phyloP scores from a whole-genome alignment of 495 filamentous ascomycete genomes.

The Xylaria nigripes region DNA sequence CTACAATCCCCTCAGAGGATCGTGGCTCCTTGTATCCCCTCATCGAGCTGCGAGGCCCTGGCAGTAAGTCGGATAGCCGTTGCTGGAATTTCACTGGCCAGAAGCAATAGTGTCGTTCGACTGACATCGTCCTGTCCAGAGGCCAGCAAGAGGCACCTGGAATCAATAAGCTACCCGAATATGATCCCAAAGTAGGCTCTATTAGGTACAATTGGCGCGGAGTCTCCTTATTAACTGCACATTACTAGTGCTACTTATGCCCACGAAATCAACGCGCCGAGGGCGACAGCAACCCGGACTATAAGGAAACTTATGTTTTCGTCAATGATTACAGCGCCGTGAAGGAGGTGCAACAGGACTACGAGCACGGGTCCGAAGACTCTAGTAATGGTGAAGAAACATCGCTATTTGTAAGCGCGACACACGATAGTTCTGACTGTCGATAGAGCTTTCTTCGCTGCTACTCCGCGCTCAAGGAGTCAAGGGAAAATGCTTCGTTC shows the following conservation, averaged over 20 bases:
- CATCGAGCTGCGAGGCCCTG: constrained; percentile 95
- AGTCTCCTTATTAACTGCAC: constrained; percentile 8
- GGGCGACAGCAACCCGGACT: constrained; percentile 81
- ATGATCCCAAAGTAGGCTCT: constrained; percentile 60
- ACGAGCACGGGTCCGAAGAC: constrained; percentile 23
- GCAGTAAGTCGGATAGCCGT: constrained; percentile 63
- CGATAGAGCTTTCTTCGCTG: constrained; percentile 58
- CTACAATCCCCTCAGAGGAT: constrained; percentile 84
- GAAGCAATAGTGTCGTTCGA: neutral
- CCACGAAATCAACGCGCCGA: constrained; percentile 88
- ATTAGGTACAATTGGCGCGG: neutral
- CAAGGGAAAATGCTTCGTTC: constrained; percentile 94
- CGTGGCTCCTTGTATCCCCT: constrained; percentile 88
- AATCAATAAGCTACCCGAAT: constrained; percentile 64
- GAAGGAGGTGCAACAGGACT: constrained; percentile 74
- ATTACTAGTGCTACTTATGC: constrained; percentile 77
- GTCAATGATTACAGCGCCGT: constrained; percentile 98
- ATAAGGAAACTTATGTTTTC: constrained; percentile 82
- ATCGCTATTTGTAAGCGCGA: neutral
- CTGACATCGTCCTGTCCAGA: constrained; percentile 38
- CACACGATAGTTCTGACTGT: constrained; percentile 1
- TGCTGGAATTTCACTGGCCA: neutral
- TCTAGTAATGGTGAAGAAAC: constrained; percentile 24
- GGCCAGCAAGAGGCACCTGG: constrained; percentile 82
- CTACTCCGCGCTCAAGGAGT: constrained; percentile 79